Conservation (phyloP, 768 basidiomycete genomes). For the Boletus coccyginus region DNA sequence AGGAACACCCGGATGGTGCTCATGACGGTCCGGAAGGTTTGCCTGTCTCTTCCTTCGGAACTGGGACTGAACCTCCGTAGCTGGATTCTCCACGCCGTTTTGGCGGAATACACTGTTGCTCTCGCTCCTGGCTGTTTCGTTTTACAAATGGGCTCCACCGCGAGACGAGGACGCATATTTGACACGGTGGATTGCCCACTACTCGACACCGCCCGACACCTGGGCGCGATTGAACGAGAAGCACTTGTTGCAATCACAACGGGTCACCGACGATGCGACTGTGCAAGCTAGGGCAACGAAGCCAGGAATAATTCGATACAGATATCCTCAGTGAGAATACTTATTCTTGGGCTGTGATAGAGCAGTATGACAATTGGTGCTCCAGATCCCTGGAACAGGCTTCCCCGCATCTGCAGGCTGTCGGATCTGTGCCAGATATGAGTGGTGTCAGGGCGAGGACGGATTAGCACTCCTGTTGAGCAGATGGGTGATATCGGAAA, state of each 20-base stretch:
- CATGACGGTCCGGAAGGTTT: conserved; percentile 61
- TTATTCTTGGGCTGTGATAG: background rate
- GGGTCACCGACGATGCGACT: conserved; percentile 38
- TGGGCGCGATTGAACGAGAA: conserved; percentile 58
- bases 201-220: conserved; percentile 48
- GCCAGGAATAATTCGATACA: conserved; percentile 54
- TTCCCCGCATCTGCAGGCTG: conserved; percentile 58
- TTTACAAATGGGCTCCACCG: conserved; percentile 69
- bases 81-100: conserved; percentile 59
- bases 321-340: conserved; percentile 71
- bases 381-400: conserved; percentile 54
- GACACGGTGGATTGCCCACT: conserved; percentile 64
- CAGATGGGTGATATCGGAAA: background rate
- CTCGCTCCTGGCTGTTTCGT: conserved; percentile 47
- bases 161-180: conserved; percentile 59
- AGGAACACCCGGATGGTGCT: conserved; percentile 35
- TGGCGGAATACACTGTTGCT: conserved; percentile 65
- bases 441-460: conserved; percentile 35
- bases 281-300: conserved; percentile 43
- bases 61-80: conserved; percentile 14
- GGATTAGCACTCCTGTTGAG: conserved; percentile 9
- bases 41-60: conserved; percentile 16
- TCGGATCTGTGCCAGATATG: conserved; percentile 46
- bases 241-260: conserved; percentile 48
- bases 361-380: conserved; percentile 2